Evolutionary conservation across 805 yeast species (phyloP).

Genomic region (Dipodascus albidus): DNA sequence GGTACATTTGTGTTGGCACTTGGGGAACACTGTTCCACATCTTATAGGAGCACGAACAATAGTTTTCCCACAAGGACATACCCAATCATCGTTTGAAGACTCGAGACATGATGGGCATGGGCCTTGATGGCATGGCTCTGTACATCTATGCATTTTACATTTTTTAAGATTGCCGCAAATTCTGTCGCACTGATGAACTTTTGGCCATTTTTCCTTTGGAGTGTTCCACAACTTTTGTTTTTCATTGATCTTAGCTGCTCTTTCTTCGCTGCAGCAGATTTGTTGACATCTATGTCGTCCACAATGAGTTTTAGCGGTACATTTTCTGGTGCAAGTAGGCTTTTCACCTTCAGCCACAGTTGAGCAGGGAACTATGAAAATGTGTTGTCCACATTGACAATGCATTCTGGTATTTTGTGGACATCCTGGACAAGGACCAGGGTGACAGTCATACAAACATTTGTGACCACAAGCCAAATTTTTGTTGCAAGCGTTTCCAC

Average conservation of each 20-base stretch:
- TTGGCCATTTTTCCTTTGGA: slow-evolving; percentile 48
- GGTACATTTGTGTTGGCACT: slow-evolving; percentile 55
- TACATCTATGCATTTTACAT: slow-evolving; percentile 63
- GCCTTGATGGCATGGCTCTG: slow-evolving; percentile 66
- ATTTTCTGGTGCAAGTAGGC: slow-evolving; percentile 60
- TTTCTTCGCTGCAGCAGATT: slow-evolving; percentile 62
- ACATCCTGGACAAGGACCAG: slow-evolving; percentile 68
- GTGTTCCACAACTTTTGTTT: slow-evolving; percentile 32
- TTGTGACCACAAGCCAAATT: slow-evolving; percentile 55
- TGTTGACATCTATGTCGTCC: slow-evolving; percentile 66
- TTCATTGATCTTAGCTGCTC: slow-evolving; percentile 45
- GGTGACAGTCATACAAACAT: slow-evolving; percentile 64
- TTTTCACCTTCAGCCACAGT: slow-evolving; percentile 24
- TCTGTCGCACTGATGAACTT: slow-evolving; percentile 60
- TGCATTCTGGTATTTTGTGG: slow-evolving; percentile 35
- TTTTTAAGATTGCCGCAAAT: slow-evolving; percentile 49
- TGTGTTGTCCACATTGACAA: slow-evolving; percentile 48
- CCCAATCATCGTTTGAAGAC: slow-evolving; percentile 65
- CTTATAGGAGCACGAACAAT: slow-evolving; percentile 72
- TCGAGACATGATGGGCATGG: slow-evolving; percentile 73
- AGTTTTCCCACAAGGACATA: slow-evolving; percentile 74
- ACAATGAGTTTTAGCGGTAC: slow-evolving; percentile 66
- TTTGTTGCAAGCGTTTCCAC: slow-evolving; percentile 56
- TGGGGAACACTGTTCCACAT: slow-evolving; percentile 62
- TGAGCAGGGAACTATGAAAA: slow-evolving; percentile 50